These are phyloP conservation scores for Aureoboletus auriporus DNA, from an alignment of 768 basidiomycete species.

Conservation along the genomic window DNA sequence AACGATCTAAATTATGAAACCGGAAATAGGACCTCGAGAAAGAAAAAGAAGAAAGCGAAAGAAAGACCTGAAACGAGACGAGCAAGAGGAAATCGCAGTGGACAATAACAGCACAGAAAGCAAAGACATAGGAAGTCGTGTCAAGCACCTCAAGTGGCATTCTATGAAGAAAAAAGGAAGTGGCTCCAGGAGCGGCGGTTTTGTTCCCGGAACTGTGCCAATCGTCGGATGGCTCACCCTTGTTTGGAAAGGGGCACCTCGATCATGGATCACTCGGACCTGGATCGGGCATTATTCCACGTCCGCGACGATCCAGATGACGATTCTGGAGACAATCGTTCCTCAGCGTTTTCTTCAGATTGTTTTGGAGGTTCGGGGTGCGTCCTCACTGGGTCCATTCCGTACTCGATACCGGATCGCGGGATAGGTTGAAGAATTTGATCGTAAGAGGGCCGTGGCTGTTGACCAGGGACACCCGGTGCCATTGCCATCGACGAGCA, in stretches of 20 bases:
- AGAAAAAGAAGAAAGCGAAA: not conserved
- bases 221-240: not conserved
- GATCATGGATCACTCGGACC: constrained; percentile 7
- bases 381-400: not conserved
- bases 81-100: not conserved
- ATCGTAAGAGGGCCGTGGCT: constrained; percentile 5
- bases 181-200: not conserved
- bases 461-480: not conserved
- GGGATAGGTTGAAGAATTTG: constrained; percentile 9
- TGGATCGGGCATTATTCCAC: constrained; percentile 10
- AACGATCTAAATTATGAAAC: not conserved
- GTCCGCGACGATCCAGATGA: constrained; percentile 20
- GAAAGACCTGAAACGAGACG: not conserved
- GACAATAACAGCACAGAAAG: not conserved
- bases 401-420: constrained; percentile 15
- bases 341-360: not conserved
- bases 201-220: not conserved
- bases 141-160: not conserved
- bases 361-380: constrained; percentile 3
- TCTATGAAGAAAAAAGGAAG: not conserved
- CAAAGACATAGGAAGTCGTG: not conserved
- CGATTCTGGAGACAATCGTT: constrained; percentile 7
- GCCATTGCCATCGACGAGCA: constrained; percentile 3
- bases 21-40: not conserved
- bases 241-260: not conserved